phyloP scores from a whole-genome alignment of 2,329 filamentous ascomycete species.

The Chalaropsis ovoidea region DNA sequence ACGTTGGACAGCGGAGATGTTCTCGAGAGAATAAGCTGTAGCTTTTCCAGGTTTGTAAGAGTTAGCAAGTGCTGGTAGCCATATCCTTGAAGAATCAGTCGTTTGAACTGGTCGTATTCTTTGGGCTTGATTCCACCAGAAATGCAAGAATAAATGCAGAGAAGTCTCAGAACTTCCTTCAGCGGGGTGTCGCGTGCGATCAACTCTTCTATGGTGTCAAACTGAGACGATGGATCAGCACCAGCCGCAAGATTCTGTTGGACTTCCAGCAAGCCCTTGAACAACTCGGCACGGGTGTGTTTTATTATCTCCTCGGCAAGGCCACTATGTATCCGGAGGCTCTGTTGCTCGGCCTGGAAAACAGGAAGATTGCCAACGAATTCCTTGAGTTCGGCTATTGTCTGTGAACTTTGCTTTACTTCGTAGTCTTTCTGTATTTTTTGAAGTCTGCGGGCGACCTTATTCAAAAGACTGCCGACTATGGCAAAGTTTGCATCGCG shows the following conservation, averaged over 20 bases:
- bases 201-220: conserved; percentile 87
- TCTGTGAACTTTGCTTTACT: conserved; percentile 77
- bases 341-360: conserved; percentile 88
- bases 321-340: conserved; percentile 81
- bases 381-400: conserved; percentile 80
- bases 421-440: conserved; percentile 79
- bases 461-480: conserved; percentile 79
- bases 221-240: conserved; percentile 76
- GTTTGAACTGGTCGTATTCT: conserved; percentile 82
- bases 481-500: conserved; percentile 92
- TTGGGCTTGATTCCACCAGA: conserved; percentile 78
- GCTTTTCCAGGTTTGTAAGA: conserved; percentile 75
- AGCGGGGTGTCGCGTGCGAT: conserved; percentile 78
- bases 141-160: conserved; percentile 87
- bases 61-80: conserved; percentile 92
- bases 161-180: conserved; percentile 66
- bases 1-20: conserved; percentile 69
- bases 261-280: conserved; percentile 79
- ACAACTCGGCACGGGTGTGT: conserved; percentile 77
- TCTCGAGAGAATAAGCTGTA: conserved; percentile 71
- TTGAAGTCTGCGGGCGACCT: conserved; percentile 76
- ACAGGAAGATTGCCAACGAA: conserved; percentile 90
- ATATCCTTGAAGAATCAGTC: conserved; percentile 81
- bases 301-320: conserved; percentile 94
- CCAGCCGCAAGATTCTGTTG: conserved; percentile 93